phyloP scores from a whole-genome alignment of 2,329 filamentous ascomycete species.

The Alternaria viburni region DNA sequence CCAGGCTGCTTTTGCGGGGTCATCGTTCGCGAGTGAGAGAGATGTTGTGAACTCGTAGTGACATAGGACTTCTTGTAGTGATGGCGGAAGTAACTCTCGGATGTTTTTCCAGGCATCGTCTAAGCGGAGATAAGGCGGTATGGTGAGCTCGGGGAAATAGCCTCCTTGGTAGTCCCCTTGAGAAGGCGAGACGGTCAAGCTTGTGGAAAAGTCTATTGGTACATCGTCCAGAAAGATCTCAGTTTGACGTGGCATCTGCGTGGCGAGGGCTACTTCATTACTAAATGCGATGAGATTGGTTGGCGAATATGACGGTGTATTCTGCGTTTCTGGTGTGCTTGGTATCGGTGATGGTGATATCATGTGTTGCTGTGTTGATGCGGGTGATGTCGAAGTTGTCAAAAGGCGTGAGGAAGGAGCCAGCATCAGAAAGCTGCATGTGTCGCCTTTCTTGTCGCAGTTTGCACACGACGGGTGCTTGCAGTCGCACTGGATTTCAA shows the following conservation, averaged over 20 bases:
- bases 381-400: slow-evolving; percentile 13
- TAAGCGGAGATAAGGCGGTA: slow-evolving; percentile 30
- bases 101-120: slow-evolving; percentile 40
- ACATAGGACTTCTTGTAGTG: slow-evolving; percentile 35
- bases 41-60: slow-evolving; percentile 45
- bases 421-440: slow-evolving; percentile 43
- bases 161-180: background rate
- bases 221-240: slow-evolving; percentile 11
- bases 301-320: background rate
- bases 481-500: slow-evolving; percentile 36
- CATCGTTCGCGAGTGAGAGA: slow-evolving; percentile 37
- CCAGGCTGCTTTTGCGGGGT: slow-evolving; percentile 43
- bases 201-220: background rate
- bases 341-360: slow-evolving; percentile 5
- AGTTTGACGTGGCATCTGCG: slow-evolving; percentile 15
- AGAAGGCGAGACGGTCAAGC: background rate
- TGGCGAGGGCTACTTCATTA: slow-evolving; percentile 11
- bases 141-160: slow-evolving; percentile 14
- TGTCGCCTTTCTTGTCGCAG: slow-evolving; percentile 39
- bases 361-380: slow-evolving; percentile 4
- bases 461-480: slow-evolving; percentile 42
- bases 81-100: slow-evolving; percentile 29
- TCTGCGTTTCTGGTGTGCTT: background rate
- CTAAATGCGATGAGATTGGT: slow-evolving; percentile 4
- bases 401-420: slow-evolving; percentile 40